These are phyloP conservation scores for Alternaria consortialis DNA, from an alignment of 2,329 filamentous ascomycete species.

Conservation along the genomic window DNA sequence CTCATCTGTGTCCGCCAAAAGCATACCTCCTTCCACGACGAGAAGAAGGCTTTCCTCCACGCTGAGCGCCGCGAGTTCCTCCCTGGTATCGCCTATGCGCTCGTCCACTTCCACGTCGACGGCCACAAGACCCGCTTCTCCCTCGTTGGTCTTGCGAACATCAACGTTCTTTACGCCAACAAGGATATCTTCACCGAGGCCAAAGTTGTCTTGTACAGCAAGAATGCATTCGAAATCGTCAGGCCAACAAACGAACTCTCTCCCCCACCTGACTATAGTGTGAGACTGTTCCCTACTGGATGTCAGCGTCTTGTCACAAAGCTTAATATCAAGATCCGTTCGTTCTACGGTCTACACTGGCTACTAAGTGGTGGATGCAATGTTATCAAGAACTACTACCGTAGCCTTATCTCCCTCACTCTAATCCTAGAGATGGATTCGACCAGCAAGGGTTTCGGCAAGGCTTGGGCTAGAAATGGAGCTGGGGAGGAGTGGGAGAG, in stretches of 20 bases:
- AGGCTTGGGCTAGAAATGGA: constrained; percentile 17
- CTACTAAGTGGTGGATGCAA: constrained; percentile 30
- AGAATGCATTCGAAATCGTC: constrained; percentile 49
- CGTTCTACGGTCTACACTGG: constrained; percentile 34
- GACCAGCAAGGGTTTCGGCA: constrained; percentile 23
- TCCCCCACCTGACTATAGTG: constrained; percentile 31
- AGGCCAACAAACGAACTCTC: constrained; percentile 31
- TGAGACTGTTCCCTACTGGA: constrained; percentile 31
- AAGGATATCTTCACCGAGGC: constrained; percentile 54
- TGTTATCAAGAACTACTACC: constrained; percentile 34
- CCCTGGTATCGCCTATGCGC: constrained; percentile 36
- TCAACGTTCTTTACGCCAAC: constrained; percentile 46
- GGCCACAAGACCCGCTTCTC: constrained; percentile 29
- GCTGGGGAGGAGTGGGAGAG: constrained; percentile 24
- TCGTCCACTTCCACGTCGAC: constrained; percentile 24
- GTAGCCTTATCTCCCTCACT: constrained; percentile 24
- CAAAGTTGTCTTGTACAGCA: constrained; percentile 52
- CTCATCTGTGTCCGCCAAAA: constrained; percentile 41
- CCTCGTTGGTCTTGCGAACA: constrained; percentile 25
- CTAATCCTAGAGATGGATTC: constrained; percentile 36
- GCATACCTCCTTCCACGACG: constrained; percentile 26
- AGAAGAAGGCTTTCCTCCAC: constrained; percentile 26
- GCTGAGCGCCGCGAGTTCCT: constrained; percentile 28
- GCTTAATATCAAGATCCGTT: constrained; percentile 32
- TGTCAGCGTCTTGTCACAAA: constrained; percentile 28